Evolutionary conservation across 306 rosid species (phyloP), one percentile per base, ranked within the genome.

Genomic region (Elaeagnus macrophylla): DNA sequence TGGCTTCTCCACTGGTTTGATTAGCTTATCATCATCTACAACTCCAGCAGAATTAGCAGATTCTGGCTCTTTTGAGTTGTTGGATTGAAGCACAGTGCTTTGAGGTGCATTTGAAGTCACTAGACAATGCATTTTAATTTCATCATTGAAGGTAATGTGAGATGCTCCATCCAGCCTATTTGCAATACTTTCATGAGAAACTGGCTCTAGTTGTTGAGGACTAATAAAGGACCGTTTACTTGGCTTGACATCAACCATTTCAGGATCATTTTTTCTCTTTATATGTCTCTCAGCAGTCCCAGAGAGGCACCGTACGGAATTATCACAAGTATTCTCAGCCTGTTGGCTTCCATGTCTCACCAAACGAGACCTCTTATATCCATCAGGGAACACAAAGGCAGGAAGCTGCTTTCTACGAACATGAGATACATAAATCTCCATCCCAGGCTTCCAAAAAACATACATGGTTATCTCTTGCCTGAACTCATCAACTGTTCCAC

Each of bases 351-450:
- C 43, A 56, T 76, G 86, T 70, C 85, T 82, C 3, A 65, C 67
- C 45, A 69, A 54, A 44, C 90, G 82, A 61, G 80, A 66, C 39
- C 85, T 84, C 59, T 75, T 91, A 71, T 75, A 79, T 7, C 96
- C 97, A 57, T 76, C 83, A 5, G 97, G 97, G 67, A 87, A 91
- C 67, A 91, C 79, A 84, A 86, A 87, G 54, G 75, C 41, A 41
- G 97, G 97, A 48, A 91, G 95, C 75, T 84, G 89, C 85, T 80
- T 91, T 65, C 97, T 77, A 60, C 96, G 97, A 60, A 91, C 93
- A 74, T 91, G 97, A 64, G 87, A 82, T 76, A 91, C 97, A 72
- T 70, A 75, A 43, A 82, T 82, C 60, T 91, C 95, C 97, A 91
- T 91, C 68, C 96, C 95, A 1, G 77, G 93, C 71, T 91, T 87